A percentile compares a stretch with the other conserved stretches of the same genome.
phyloP scores from a whole-genome alignment of 129 eudicot genomes.

The Flaveria bidentis region DNA sequence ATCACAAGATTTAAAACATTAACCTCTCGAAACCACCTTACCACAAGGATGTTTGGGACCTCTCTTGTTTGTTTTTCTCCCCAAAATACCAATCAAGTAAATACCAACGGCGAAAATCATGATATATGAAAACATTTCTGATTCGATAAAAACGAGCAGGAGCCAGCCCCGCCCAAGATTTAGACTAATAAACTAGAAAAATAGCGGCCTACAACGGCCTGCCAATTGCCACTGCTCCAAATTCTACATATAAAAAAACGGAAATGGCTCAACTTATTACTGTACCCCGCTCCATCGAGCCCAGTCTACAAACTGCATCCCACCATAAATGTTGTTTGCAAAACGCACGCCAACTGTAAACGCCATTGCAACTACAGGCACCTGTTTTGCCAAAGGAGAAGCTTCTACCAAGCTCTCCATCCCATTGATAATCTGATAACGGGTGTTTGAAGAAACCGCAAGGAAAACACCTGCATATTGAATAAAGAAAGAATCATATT shows the following conservation, averaged over 20 bases:
- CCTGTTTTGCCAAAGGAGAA: slow-evolving; percentile 71
- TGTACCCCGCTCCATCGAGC: slow-evolving; percentile 94
- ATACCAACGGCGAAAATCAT: not conserved
- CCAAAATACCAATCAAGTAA: no score
- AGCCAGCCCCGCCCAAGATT: not conserved
- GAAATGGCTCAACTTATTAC: slow-evolving; percentile 26
- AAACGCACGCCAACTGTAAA: slow-evolving; percentile 91
- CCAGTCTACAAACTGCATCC: slow-evolving; percentile 99
- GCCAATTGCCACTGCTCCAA: slow-evolving; percentile 5
- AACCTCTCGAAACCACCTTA: no score
- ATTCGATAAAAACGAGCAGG: not conserved
- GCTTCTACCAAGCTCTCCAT: slow-evolving; percentile 75
- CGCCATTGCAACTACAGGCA: slow-evolving; percentile 86
- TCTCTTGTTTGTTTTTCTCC: no score
- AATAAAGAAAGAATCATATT: not conserved
- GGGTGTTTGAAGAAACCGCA: slow-evolving; percentile 87
- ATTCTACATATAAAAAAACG: slow-evolving; percentile 13
- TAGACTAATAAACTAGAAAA: not conserved
- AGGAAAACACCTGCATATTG: slow-evolving; percentile 76
- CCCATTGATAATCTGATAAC: slow-evolving; percentile 89
- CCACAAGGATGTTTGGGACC: no score
- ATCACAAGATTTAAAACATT: no score
- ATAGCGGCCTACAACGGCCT: not conserved
- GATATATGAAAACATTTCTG: not conserved
- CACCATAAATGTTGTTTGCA: slow-evolving; percentile 92